These are phyloP conservation scores for Eucalyptus polybractea DNA, from an alignment of 345 rosid genomes.

Conservation along the genomic window DNA sequence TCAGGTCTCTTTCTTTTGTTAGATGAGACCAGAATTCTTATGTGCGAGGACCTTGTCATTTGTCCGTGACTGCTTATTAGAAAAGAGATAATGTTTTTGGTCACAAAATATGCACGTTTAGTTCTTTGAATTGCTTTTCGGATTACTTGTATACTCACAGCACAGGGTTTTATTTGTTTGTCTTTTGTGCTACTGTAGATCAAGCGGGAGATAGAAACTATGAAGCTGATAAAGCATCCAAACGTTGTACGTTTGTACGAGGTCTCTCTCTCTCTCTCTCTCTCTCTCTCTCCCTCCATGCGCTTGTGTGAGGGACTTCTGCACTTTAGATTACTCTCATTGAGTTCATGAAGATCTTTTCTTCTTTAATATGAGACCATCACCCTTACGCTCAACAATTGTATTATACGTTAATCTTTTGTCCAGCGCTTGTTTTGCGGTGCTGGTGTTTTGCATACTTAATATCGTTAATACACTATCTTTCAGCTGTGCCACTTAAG, in stretches of 20 bases:
- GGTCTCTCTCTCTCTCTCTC: conserved; percentile 31
- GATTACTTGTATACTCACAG: background rate
- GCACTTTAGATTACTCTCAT: background rate
- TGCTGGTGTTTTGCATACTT: background rate
- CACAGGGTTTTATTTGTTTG: background rate
- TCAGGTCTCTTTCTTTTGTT: background rate
- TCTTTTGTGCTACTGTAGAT: conserved; percentile 32
- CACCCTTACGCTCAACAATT: background rate
- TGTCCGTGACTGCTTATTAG: background rate
- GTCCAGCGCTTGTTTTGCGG: background rate
- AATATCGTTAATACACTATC: background rate
- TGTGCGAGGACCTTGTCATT: background rate
- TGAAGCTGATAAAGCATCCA: conserved; percentile 94
- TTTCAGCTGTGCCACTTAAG: background rate
- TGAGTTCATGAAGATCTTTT: background rate
- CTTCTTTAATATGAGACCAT: background rate
- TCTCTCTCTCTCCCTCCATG: background rate
- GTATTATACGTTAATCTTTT: background rate
- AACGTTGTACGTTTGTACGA: conserved; percentile 75
- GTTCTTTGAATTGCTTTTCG: background rate
- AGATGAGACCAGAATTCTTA: background rate
- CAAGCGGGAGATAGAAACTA: conserved; percentile 78
- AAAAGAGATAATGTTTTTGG: background rate
- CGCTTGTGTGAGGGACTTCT: background rate
- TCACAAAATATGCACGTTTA: background rate